phyloP scores from a whole-genome alignment of 768 basidiomycete genomes.

The Amanita subjunquillea region DNA sequence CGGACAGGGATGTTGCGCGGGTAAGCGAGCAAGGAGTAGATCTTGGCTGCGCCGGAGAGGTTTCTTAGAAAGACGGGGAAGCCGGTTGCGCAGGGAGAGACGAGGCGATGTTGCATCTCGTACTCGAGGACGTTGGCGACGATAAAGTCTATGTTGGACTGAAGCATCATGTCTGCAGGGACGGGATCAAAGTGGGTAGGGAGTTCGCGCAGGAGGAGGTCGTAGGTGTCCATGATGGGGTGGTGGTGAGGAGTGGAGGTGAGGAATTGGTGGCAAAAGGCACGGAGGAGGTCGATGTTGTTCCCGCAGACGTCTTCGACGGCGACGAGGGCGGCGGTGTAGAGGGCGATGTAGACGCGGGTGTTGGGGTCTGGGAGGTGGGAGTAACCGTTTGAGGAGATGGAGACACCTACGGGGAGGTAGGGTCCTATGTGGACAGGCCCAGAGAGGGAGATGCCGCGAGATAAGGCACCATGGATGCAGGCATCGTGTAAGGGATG shows the following conservation, averaged over 20 bases:
- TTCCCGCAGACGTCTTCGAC: constrained; percentile 25
- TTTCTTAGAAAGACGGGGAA: constrained; percentile 1
- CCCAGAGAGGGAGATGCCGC: constrained; percentile 16
- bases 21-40: constrained; percentile 3
- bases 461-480: constrained; percentile 11
- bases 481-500: constrained; percentile 11
- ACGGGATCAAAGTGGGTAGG: constrained; percentile 17
- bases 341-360: constrained; percentile 26
- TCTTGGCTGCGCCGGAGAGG: neutral
- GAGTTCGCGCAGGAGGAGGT: constrained; percentile 21
- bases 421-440: constrained; percentile 15
- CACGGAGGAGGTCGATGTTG: constrained; percentile 16
- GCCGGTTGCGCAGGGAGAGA: neutral
- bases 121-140: constrained; percentile 15
- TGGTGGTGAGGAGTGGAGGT: constrained; percentile 16
- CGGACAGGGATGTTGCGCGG: constrained; percentile 6
- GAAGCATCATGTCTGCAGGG: constrained; percentile 23
- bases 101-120: neutral
- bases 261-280: constrained; percentile 24
- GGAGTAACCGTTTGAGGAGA: constrained; percentile 15
- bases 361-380: constrained; percentile 20
- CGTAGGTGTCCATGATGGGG: constrained; percentile 21
- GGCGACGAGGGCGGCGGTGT: constrained; percentile 25
- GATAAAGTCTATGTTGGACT: constrained; percentile 24
- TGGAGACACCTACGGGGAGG: constrained; percentile 20